Evolutionary conservation across 2,329 filamentous ascomycete species (phyloP).

Genomic region (Ceratocystis eucalypticola): DNA sequence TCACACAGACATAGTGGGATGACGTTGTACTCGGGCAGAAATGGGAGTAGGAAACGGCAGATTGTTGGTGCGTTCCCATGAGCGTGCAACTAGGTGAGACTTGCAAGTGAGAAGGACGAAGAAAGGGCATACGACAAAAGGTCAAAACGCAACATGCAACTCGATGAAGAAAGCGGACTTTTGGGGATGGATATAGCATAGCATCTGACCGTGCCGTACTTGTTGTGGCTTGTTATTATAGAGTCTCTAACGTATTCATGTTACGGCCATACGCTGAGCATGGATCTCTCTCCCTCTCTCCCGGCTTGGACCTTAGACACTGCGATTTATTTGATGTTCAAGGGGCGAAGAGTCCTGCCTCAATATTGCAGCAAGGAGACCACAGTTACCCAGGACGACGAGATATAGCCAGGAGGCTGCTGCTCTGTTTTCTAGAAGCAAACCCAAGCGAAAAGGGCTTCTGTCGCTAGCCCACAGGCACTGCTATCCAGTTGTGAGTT

Average conservation of each 20-base stretch:
- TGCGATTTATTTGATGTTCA: background rate
- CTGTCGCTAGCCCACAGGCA: background rate
- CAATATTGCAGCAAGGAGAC: background rate
- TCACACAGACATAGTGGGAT: background rate
- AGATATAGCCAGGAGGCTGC: background rate
- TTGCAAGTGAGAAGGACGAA: background rate
- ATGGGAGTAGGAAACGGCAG: background rate
- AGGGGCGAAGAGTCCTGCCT: background rate
- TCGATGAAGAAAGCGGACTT: background rate
- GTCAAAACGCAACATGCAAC: background rate
- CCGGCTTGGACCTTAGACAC: background rate
- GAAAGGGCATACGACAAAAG: background rate
- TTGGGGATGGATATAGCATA: background rate
- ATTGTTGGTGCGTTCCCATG: background rate
- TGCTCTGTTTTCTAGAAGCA: conserved; percentile 2
- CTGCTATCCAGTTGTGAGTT: background rate
- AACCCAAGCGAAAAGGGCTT: background rate
- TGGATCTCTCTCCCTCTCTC: conserved; percentile 3
- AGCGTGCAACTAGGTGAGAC: background rate
- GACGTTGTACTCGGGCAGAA: background rate
- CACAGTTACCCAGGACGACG: conserved; percentile 3
- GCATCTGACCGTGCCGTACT: background rate
- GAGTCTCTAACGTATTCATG: background rate
- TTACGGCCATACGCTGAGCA: background rate
- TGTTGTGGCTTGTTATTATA: background rate